Evolutionary conservation across 371 early-diverging fungal species (phyloP), one percentile per base, ranked within the genome.

Genomic region (Rhizopus microsporus): DNA sequence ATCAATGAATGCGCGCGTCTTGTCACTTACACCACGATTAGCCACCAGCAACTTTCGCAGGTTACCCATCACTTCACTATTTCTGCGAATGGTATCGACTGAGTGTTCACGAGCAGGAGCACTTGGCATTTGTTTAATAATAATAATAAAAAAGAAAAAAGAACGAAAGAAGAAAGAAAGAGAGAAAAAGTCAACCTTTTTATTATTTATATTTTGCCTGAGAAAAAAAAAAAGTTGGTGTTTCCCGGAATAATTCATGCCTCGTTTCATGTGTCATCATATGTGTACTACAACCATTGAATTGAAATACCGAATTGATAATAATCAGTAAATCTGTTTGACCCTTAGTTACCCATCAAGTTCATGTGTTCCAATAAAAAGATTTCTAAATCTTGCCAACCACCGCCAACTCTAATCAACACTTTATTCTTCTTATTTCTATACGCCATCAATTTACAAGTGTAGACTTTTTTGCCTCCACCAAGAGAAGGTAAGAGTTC

Each of bases 311-410:
- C 47, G 31, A 23, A 46, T 46, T 8, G 7, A 23, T 31, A 13
- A 1, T 46, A 3, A 30, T 29, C 9, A 31, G 30, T n/a, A 42
- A 42, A 42, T 10, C 23, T 23, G 2, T 23, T 23, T 23, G 23
- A 23, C 23, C 23, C 77, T 46, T 46, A 34, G 17, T 68, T 70
- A 33, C 68, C 68, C 44, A 73, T 72, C 16, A 78, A 63, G 47
- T 68, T 68, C 56, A 70, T 74, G 46, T 82, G 81, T 44, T 84
- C 83, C 13, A 86, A 56, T 46, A 86, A 71, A 52, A 84, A 86
- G 45, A 81, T 73, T 37, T 86, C 85, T 57, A 86, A 60, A 61
- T 83, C 85, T 53, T 83, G 82, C 85, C 85, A 87, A 7, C 87
- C 85, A 31, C 85, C 84, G 32, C 87, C 85, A 0, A 85, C 84